Percentiles rank a stretch among this genome's conserved stretches.
Evolutionary conservation across 2,329 filamentous ascomycete genomes (phyloP).

Genomic region (Alternaria ethzedia): DNA sequence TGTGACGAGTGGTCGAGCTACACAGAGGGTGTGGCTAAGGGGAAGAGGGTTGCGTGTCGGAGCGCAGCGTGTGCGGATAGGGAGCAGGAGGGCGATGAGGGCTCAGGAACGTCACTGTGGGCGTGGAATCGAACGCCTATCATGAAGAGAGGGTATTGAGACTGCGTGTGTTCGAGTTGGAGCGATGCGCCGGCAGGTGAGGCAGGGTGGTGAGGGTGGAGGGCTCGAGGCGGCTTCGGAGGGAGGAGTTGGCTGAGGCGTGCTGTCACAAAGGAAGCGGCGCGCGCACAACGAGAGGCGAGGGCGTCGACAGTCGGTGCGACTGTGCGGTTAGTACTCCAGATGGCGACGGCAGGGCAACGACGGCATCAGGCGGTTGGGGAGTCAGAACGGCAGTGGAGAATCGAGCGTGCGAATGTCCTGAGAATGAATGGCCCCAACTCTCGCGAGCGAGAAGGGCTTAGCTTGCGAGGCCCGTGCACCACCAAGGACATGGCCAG

Average conservation of each 20-base stretch:
- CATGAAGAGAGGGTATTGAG: conserved; percentile 26
- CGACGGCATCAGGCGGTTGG: conserved; percentile 25
- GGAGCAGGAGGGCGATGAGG: conserved; percentile 26
- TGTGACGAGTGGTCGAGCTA: conserved; percentile 12
- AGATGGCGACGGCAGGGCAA: conserved; percentile 15
- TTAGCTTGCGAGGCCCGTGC: conserved; percentile 12
- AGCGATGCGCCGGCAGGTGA: conserved; percentile 34
- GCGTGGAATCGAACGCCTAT: conserved; percentile 19
- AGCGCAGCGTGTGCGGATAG: conserved; percentile 27
- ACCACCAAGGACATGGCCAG: conserved; percentile 15
- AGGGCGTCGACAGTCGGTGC: conserved; percentile 18
- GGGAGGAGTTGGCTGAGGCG: conserved; percentile 27
- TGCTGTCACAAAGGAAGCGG: conserved; percentile 35
- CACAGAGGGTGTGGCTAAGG: conserved; percentile 19
- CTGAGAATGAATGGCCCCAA: conserved; percentile 21
- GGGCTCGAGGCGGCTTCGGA: conserved; percentile 30
- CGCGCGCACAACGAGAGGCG: conserved; percentile 24
- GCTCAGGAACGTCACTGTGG: conserved; percentile 26
- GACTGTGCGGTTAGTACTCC: conserved; percentile 23
- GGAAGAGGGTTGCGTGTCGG: conserved; percentile 38
- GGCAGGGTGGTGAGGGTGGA: conserved; percentile 27
- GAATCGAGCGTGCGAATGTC: conserved; percentile 25
- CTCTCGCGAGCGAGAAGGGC: conserved; percentile 15
- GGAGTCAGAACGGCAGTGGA: conserved; percentile 33
- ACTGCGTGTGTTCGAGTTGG: conserved; percentile 17